Base-by-base conservation (phyloP, 2,329 filamentous ascomycete species). In the Acephala macrosclerotiorum region DNA sequence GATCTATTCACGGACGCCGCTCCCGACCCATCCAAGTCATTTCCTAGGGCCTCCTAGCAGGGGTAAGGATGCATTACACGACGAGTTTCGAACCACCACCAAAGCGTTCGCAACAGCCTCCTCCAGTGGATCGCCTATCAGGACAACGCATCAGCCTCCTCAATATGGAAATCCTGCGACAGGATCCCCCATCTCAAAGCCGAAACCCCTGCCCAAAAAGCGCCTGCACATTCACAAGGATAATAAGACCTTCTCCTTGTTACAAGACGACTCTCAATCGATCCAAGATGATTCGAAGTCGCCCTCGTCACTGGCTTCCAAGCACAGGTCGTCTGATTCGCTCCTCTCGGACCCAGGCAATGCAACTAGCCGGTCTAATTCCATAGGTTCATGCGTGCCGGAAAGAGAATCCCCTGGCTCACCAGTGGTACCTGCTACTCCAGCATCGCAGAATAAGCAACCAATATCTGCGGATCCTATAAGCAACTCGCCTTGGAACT, bases 11-110 rank as follows among this genome's bases (percentile, higher is more conserved):
- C 73, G 74, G 64, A 74, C 75, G 33, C 73, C 75, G 35, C 65
- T 77, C 38, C 75, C 75, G 38, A 76, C 75, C 9, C 73, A 72
- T 49, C 71, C 75, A 53, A 72, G 72, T 45, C 75, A 77, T 64
- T 65, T 76, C 70, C 70, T 75, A 18, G 68, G 68, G 29, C 70
- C 72, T 59, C 67, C 64, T 25, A 68, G 59, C 62, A 47, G 51
- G 26, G 20, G 38, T 66, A 68, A 66, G 71, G 68, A 63, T 57
- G 68, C 66, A 65, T 70, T 67, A 69, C 58, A 71, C 66, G 66
- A 61, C 64, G 67, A 68, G 73, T 74, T 75, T 75, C 73, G 72
- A 67, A 68, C 55, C 49, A 63, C 64, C 60, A 59, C 64, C 67
- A 73, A 71, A 70, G 68, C 66, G 38, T 69, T 63, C 53, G 55